A percentile compares a stretch with the other conserved stretches of the same genome.
Conservation (phyloP, 805 yeast species). For the Candida ovalis region DNA sequence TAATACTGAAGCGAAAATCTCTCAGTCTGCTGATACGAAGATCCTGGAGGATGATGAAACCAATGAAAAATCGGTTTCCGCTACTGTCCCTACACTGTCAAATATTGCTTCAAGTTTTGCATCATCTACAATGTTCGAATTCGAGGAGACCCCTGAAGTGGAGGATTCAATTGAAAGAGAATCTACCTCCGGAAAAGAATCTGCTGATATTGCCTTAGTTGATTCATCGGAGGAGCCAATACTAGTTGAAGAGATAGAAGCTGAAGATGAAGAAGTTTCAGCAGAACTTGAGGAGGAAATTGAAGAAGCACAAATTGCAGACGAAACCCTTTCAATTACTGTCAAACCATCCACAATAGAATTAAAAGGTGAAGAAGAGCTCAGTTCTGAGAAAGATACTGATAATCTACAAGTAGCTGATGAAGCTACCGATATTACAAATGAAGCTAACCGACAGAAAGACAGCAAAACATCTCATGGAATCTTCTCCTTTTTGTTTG, state of each 20-base stretch:
- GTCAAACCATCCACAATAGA: neutral
- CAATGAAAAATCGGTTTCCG: neutral
- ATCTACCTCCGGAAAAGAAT: no score
- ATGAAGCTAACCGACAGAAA: neutral
- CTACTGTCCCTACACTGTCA: no score
- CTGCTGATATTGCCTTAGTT: neutral
- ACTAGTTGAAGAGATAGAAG: neutral
- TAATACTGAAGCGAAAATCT: no score
- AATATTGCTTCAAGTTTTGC: no score
- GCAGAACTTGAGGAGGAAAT: constrained; percentile 1
- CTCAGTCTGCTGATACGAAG: no score
- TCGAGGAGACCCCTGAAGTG: neutral
- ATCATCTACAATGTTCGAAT: neutral
- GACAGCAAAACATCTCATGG: no score
- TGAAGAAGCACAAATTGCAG: neutral
- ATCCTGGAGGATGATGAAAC: no score
- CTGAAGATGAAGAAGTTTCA: constrained; percentile 1
- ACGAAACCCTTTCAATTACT: neutral
- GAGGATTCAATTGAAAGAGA: neutral
- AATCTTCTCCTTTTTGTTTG: neutral
- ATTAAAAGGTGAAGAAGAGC: neutral
- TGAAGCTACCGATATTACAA: neutral
- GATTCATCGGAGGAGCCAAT: neutral
- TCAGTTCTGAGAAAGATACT: neutral
- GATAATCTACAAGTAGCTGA: neutral